Evolutionary conservation across 805 yeast genomes (phyloP).

Genomic region (Suhomyces sp.): DNA sequence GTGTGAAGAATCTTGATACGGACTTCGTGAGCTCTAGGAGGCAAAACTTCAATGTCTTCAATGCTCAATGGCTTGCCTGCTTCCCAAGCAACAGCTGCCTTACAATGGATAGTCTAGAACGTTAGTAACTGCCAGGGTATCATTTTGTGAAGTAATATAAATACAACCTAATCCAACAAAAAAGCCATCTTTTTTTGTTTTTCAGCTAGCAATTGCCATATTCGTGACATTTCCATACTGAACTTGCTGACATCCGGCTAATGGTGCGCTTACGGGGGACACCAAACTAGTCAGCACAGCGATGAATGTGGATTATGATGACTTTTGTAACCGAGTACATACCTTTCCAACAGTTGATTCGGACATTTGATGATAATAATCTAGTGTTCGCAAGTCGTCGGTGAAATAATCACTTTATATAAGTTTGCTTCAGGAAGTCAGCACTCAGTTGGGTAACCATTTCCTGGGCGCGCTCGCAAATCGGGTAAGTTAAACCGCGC

Average conservation of each 20-base stretch:
- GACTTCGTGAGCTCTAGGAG: constrained; percentile 97
- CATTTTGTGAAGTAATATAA: background rate
- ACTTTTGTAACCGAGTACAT: no score
- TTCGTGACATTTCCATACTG: background rate
- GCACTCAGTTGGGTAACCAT: background rate
- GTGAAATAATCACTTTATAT: background rate
- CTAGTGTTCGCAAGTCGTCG: background rate
- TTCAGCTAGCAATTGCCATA: background rate
- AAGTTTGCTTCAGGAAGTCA: background rate
- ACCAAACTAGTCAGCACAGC: background rate
- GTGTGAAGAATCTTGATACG: constrained; percentile 84
- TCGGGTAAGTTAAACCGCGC: background rate
- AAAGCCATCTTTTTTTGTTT: background rate
- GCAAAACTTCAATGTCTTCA: constrained; percentile 85
- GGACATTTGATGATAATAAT: constrained; percentile 5
- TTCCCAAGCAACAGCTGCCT: constrained; percentile 98
- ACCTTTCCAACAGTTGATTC: constrained; percentile 28
- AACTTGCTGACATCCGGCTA: background rate
- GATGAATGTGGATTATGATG: background rate
- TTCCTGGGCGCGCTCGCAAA: background rate
- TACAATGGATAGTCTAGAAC: constrained; percentile 65
- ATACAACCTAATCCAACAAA: background rate
- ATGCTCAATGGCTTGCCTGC: constrained; percentile 79
- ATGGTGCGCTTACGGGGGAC: background rate
- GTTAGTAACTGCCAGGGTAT: constrained; percentile 17